Evolutionary conservation across 1,139 yeast species (phyloP).

Genomic region (Yamadazyma blattariae): DNA sequence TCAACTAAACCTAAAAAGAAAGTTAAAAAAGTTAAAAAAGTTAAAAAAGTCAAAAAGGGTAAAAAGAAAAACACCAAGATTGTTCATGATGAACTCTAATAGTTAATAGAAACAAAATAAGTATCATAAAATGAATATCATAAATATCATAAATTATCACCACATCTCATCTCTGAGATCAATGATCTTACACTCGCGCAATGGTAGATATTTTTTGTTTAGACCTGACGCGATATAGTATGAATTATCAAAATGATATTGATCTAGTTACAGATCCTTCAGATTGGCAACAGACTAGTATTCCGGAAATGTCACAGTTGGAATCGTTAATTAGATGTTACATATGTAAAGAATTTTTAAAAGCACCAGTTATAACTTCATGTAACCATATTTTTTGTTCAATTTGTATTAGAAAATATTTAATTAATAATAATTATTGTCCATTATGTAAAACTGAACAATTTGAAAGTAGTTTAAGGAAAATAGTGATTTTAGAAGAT

Average conservation of each 20-base stretch:
- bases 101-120: background rate
- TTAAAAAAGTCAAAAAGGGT: background rate
- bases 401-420: conserved; percentile 74
- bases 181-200: no score
- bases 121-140: background rate
- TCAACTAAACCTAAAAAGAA: conserved; percentile 1
- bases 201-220: no score
- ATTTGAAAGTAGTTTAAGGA: conserved; percentile 66
- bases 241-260: no score
- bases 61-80: background rate
- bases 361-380: conserved; percentile 79
- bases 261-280: conserved; percentile 48
- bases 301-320: conserved; percentile 58
- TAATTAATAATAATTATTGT: conserved; percentile 60
- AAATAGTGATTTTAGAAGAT: conserved; percentile 74
- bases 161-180: no score
- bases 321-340: conserved; percentile 80
- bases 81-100: conserved; percentile 21
- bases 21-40: conserved; percentile 1
- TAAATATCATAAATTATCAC: no score
- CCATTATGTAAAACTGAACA: conserved; percentile 78
- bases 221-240: no score
- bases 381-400: conserved; percentile 95
- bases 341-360: conserved; percentile 83
- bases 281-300: conserved; percentile 56